A percentile compares a stretch with the other conserved stretches of the same genome.
Conservation (phyloP, 352 stramenopile species). For the Phytophthora foliorum region DNA sequence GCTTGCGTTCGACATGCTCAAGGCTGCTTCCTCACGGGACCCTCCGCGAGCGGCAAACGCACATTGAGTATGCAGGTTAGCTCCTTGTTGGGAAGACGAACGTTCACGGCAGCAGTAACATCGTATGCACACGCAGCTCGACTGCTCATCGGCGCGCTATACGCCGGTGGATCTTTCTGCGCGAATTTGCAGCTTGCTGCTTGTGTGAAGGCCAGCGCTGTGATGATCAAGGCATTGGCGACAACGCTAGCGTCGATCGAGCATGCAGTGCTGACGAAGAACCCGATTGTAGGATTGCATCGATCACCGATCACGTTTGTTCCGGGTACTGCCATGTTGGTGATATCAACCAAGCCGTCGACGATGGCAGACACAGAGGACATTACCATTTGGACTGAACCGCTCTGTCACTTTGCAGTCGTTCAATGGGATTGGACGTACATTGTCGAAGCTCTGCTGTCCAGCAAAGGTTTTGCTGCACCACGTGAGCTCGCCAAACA, state of each 20-base stretch:
- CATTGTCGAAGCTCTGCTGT: constrained; percentile 48
- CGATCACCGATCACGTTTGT: constrained; percentile 42
- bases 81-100: constrained; percentile 51
- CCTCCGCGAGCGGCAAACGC: constrained; percentile 41
- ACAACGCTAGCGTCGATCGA: constrained; percentile 41
- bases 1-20: constrained; percentile 50
- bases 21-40: constrained; percentile 38
- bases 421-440: constrained; percentile 37
- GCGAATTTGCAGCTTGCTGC: constrained; percentile 20
- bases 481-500: constrained; percentile 23
- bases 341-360: constrained; percentile 15
- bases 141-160: constrained; percentile 53
- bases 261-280: constrained; percentile 47
- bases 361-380: constrained; percentile 13
- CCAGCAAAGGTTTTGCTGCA: constrained; percentile 35
- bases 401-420: constrained; percentile 42
- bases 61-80: constrained; percentile 55
- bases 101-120: constrained; percentile 40
- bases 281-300: constrained; percentile 40
- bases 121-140: constrained; percentile 45
- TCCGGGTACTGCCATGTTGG: constrained; percentile 48
- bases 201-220: background rate
- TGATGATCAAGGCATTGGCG: constrained; percentile 40
- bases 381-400: constrained; percentile 28
- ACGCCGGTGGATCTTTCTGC: constrained; percentile 53